Base-by-base conservation (phyloP, 345 rosid genomes). In the Excoecaria cochinchinensis region DNA sequence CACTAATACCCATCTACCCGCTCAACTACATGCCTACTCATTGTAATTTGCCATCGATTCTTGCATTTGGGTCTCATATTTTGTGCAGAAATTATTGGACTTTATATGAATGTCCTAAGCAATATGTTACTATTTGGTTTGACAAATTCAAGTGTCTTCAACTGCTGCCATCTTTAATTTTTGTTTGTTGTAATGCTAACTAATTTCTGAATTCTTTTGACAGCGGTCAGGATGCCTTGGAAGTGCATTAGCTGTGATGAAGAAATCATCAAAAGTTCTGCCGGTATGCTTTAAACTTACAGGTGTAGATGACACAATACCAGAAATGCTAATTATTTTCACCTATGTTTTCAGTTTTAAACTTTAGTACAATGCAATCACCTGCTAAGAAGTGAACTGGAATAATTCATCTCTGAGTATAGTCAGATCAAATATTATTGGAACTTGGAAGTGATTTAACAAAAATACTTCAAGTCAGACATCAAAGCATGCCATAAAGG, bases 181-280 rank as follows among this genome's bases (percentile, higher is more conserved):
- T 56, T 52, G 19, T 12, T 4, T 58, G 38, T 3, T 31, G 22
- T 76, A 70, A 24, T 77, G 72, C 74, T 83, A 36, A 47, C 67
- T 60, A 77, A 76, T 47, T 67, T 8, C 77, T 70, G 48, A 71
- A 44, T 82, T 77, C 22, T 80, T 76, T 8, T 80, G 78, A 84
- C 92, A 96, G 99, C 84, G 98, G 40, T 83, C 93, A 63, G 98
- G 99, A 78, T 96, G 97, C 80, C 92, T 96, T 76, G 98, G 99
- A 65, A 93, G 95, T 64, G 55, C 97, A 44, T 75, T 96, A 76
- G 99, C 97, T 79, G 95, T 93, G 57, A 96, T 96, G 99, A 96
- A 96, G 90, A 96, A 91, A 85, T 91, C 97, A 67, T 90, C 95
- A 66, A 96, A 96, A 88, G 84, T 88, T 71, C 97, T 96, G 79